Evolutionary conservation across 139 green algal species (phyloP), one percentile per base, ranked within the genome.

Genomic region (Zygnema circumcarinatum): DNA sequence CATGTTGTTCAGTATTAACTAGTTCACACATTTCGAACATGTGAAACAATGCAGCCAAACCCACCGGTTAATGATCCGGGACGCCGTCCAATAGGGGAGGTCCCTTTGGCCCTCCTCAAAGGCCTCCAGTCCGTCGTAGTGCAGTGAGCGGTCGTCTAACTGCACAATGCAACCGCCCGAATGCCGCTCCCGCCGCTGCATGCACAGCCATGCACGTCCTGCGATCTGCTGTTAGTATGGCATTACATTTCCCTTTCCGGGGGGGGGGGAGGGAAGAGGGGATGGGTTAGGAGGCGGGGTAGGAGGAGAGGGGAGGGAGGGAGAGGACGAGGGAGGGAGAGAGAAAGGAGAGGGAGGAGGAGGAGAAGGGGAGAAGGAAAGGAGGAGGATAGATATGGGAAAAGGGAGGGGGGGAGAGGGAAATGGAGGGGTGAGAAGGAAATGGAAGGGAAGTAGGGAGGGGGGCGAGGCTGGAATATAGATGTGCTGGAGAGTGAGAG

Each of bases 41-140:
- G 7, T 16, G 16, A 62, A 62, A 62, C 7, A 62, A 25, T 62
- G 16, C 7, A 62, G 16, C 7, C 16, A 62, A 62, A 53, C 74
- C 11, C 32, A 81, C 74, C 74, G 29, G 32, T 81, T 81, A 52
- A 81, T 53, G 2, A 81, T 81, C 32, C 47, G 33, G 7, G 74
- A 68, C 7, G 74, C 31, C 32, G 32, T 52, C 74, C 74, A 81
- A 32, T 81, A 81, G 0, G 74, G 74, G n/a, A 81, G 42, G 31
- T 81, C 35, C 74, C 32, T 32, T 52, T 52, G 29, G 1, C 47
- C 47, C 31, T 81, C 32, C 32, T 81, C 74, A 47, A 81, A 62
- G 16, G 47, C 7, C 16, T 62, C 47, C 7, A 62, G 47, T 16
- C 47, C 47, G 7, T 62, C 16, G 47, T 62, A 62, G 7, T 16